Evolutionary conservation across 2,329 filamentous ascomycete species (phyloP).

Genomic region (Aspergillus niger): DNA sequence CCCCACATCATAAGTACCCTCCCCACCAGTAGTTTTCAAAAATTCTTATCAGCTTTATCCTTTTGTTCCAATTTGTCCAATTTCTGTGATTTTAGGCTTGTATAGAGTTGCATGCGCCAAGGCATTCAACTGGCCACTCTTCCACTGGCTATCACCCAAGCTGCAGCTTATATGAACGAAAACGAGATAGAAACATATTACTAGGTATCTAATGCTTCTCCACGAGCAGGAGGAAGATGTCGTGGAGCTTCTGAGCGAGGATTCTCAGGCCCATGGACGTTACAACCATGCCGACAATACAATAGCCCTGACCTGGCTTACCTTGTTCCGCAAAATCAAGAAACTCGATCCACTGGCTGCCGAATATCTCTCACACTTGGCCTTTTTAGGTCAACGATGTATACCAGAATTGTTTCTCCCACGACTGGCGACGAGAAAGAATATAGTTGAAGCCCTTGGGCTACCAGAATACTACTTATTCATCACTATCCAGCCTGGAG

Average conservation of each 20-base stretch:
- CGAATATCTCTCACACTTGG: too few relatives aligned
- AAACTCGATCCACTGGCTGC: constrained; percentile 25
- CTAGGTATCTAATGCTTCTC: constrained; percentile 11
- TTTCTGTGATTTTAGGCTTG: too few relatives aligned
- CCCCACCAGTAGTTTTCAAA: too few relatives aligned
- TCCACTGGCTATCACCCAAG: constrained; percentile 30
- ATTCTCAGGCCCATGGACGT: constrained; percentile 10
- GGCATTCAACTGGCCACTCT: constrained; percentile 19
- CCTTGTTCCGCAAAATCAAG: constrained; percentile 19
- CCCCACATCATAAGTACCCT: too few relatives aligned
- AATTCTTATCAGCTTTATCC: too few relatives aligned
- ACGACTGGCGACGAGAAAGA: too few relatives aligned
- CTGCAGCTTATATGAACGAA: constrained; percentile 24
- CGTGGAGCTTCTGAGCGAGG: constrained; percentile 13
- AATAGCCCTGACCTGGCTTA: constrained; percentile 10
- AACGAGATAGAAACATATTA: not conserved
- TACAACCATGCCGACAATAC: constrained; percentile 6
- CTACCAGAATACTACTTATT: constrained; percentile 25
- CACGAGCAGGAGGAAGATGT: not conserved
- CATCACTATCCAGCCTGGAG: constrained; percentile 5
- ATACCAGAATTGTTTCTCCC: too few relatives aligned
- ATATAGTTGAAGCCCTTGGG: constrained; percentile 31
- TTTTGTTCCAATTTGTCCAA: too few relatives aligned
- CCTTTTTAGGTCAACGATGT: too few relatives aligned
- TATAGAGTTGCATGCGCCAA: too few relatives aligned